These are phyloP conservation scores for Rhizopogon vesiculosus DNA, from an alignment of 768 basidiomycete genomes.

Conservation along the genomic window DNA sequence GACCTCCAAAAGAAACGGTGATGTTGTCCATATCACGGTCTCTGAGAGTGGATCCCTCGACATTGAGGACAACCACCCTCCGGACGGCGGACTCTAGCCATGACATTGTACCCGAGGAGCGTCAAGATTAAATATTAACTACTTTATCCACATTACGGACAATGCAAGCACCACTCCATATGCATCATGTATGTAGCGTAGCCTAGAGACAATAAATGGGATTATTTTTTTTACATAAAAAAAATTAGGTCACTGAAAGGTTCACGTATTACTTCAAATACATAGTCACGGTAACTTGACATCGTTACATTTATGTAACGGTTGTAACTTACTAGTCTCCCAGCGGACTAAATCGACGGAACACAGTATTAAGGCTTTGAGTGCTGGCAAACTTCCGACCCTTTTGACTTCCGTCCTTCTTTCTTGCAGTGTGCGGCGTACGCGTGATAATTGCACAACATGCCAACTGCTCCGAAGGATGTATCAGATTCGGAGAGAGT, in stretches of 20 bases:
- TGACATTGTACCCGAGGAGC: background rate
- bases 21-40: constrained; percentile 56
- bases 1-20: constrained; percentile 45
- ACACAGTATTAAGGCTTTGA: too few relatives aligned
- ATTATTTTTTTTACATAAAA: too few relatives aligned
- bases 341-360: too few relatives aligned
- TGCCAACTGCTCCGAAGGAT: background rate
- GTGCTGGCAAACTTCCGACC: too few relatives aligned
- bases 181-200: background rate
- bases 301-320: too few relatives aligned
- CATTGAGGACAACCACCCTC: constrained; percentile 60
- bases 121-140: background rate
- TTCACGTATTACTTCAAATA: too few relatives aligned
- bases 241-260: too few relatives aligned
- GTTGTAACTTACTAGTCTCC: too few relatives aligned
- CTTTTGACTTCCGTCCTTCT: too few relatives aligned
- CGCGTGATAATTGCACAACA: background rate
- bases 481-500: background rate
- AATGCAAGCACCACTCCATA: background rate
- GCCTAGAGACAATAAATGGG: too few relatives aligned
- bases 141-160: background rate
- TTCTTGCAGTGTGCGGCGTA: too few relatives aligned
- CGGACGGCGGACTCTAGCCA: constrained; percentile 30
- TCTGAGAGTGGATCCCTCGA: constrained; percentile 34
- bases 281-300: too few relatives aligned